These are phyloP conservation scores for Leccinum barrowsii DNA, from an alignment of 768 basidiomycete species.

Conservation along the genomic window DNA sequence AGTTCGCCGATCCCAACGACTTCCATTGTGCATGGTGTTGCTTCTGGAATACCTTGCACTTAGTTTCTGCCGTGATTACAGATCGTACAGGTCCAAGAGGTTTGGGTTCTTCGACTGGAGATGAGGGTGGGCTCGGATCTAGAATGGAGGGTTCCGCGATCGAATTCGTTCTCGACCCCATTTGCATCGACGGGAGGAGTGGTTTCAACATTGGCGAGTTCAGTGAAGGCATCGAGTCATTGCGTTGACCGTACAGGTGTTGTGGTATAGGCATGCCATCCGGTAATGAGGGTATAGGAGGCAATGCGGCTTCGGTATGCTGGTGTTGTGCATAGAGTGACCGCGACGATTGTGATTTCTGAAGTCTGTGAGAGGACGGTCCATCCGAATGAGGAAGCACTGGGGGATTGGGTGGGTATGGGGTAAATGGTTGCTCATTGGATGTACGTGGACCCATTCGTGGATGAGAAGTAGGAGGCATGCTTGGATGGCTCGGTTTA, in stretches of 20 bases:
- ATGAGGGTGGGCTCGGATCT: constrained; percentile 81
- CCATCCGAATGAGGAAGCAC: constrained; percentile 42
- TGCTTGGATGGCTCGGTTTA: constrained; percentile 11
- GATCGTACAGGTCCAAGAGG: constrained; percentile 69
- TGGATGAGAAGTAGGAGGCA: constrained; percentile 14
- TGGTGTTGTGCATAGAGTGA: constrained; percentile 57
- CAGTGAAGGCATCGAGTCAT: constrained; percentile 16
- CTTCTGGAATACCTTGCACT: constrained; percentile 96
- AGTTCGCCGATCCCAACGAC: constrained; percentile 79
- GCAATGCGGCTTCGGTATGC: constrained; percentile 31
- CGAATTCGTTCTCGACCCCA: constrained; percentile 49
- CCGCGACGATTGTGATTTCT: constrained; percentile 55
- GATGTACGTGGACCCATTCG: constrained; percentile 11
- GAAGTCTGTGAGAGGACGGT: constrained; percentile 34
- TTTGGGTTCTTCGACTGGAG: constrained; percentile 60
- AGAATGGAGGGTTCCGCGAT: constrained; percentile 51
- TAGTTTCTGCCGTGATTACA: constrained; percentile 84
- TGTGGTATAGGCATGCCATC: constrained; percentile 32
- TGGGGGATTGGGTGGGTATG: constrained; percentile 12
- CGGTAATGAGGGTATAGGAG: constrained; percentile 39
- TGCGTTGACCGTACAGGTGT: constrained; percentile 18
- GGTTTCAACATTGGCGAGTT: constrained; percentile 45
- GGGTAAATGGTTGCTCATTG: constrained; percentile 9
- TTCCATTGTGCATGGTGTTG: constrained; percentile 99
- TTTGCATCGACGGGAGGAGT: constrained; percentile 61